These are phyloP conservation scores for Fusarium sacchari DNA, from an alignment of 2,329 filamentous ascomycete genomes.

Conservation along the genomic window DNA sequence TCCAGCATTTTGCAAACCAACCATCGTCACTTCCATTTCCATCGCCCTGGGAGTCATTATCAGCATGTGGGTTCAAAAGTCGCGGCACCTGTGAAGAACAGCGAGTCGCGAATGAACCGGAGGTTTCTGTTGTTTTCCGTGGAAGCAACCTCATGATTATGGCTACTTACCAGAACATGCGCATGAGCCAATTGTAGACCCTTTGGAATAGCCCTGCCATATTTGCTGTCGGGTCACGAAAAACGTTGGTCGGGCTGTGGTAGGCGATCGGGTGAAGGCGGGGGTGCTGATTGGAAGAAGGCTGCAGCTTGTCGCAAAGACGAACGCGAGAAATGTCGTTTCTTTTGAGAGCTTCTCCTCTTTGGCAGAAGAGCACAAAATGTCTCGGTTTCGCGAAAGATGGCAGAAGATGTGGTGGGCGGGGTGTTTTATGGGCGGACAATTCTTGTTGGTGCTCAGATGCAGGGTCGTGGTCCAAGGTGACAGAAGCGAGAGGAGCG, in stretches of 20 bases:
- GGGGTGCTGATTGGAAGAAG: constrained; percentile 38
- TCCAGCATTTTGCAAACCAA: constrained; percentile 96
- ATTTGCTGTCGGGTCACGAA: constrained; percentile 42
- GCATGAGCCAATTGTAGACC: constrained; percentile 98
- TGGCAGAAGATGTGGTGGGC: constrained; percentile 39
- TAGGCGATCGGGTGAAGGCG: constrained; percentile 41
- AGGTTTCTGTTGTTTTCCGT: constrained; percentile 14
- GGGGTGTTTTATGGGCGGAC: constrained; percentile 43
- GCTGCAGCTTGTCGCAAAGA: constrained; percentile 23
- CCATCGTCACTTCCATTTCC: constrained; percentile 99
- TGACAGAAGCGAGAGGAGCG: constrained; percentile 31
- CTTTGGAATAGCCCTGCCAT: constrained; percentile 94
- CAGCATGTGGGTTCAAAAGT: constrained; percentile 39
- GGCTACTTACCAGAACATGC: constrained; percentile 88
- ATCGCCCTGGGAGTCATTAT: constrained; percentile 75
- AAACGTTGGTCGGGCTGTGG: constrained; percentile 34
- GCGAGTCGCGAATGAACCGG: constrained; percentile 7
- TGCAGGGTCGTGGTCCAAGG: constrained; percentile 34
- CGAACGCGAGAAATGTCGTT: constrained; percentile 6
- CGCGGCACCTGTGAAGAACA: constrained; percentile 11
- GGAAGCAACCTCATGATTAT: constrained; percentile 7
- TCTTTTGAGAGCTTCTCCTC: constrained; percentile 14
- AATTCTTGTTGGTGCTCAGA: constrained; percentile 44
- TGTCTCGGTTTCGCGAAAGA: constrained; percentile 31
- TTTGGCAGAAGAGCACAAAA: constrained; percentile 18